Percentiles rank a stretch among this genome's conserved stretches.
phyloP scores from a whole-genome alignment of 352 stramenopile genomes.

The Elongisporangium undulatum region DNA sequence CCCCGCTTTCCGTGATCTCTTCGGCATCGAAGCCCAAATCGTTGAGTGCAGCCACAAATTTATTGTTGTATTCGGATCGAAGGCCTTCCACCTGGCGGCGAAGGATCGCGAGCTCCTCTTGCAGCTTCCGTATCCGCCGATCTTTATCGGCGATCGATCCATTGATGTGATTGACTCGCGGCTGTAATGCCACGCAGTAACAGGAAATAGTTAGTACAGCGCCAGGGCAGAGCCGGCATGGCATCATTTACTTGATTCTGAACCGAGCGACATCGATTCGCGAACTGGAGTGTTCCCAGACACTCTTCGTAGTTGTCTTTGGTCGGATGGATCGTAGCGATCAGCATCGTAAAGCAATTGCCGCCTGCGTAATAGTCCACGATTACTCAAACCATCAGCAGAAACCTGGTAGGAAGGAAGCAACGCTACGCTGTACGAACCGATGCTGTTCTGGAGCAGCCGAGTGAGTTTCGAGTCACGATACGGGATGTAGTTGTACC shows the following conservation, averaged over 20 bases:
- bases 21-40: slow-evolving; percentile 79
- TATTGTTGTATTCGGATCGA: slow-evolving; percentile 71
- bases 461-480: slow-evolving; percentile 82
- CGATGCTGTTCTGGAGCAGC: slow-evolving; percentile 83
- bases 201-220: slow-evolving; percentile 1
- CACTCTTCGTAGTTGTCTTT: slow-evolving; percentile 90
- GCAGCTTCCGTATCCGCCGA: slow-evolving; percentile 76
- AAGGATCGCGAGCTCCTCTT: slow-evolving; percentile 62
- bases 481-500: slow-evolving; percentile 88
- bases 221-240: too few species aligned
- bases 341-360: slow-evolving; percentile 83
- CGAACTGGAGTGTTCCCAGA: slow-evolving; percentile 88
- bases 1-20: slow-evolving; percentile 65
- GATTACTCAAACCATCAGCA: background rate
- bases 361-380: slow-evolving; percentile 35
- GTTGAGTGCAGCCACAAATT: slow-evolving; percentile 63
- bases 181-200: too few species aligned
- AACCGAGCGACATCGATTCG: slow-evolving; percentile 87
- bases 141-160: slow-evolving; percentile 81
- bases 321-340: slow-evolving; percentile 87
- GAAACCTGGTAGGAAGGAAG: background rate
- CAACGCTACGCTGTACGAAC: slow-evolving; percentile 10
- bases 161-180: slow-evolving; percentile 84
- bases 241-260: slow-evolving; percentile 81
- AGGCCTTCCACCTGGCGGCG: slow-evolving; percentile 63